Evolutionary conservation across 2,329 filamentous ascomycete species (phyloP).

Genomic region (Paraphoma sp.): DNA sequence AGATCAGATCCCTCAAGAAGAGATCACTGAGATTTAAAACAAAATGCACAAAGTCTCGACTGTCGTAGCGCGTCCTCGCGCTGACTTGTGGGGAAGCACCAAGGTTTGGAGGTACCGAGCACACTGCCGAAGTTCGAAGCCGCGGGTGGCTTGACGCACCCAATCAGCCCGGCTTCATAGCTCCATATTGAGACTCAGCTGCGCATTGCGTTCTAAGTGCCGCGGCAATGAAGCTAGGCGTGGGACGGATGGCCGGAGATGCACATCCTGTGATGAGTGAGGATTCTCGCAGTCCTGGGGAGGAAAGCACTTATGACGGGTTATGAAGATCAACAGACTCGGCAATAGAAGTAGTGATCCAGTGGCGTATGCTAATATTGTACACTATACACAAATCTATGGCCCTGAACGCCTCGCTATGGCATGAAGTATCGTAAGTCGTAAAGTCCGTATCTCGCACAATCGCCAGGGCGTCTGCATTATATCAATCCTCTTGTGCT

Average conservation of each 20-base stretch:
- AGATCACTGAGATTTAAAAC: background rate
- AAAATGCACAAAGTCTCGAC: background rate
- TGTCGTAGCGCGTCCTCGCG: background rate
- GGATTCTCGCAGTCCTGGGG: too few relatives aligned
- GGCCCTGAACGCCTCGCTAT: too few relatives aligned
- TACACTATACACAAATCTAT: too few relatives aligned
- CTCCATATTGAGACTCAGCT: background rate
- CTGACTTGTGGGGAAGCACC: background rate
- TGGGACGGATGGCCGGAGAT: background rate
- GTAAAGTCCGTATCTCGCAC: background rate
- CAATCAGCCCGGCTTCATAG: background rate
- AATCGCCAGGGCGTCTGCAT: too few relatives aligned
- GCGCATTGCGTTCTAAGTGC: background rate
- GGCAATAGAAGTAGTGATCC: too few relatives aligned
- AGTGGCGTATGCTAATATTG: too few relatives aligned
- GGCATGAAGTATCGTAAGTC: background rate
- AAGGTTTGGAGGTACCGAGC: background rate
- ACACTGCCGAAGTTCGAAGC: constrained; percentile 2
- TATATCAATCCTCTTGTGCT: constrained; percentile 22
- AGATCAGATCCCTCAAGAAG: background rate
- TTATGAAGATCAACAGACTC: too few relatives aligned
- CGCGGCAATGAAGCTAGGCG: background rate
- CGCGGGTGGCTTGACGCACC: background rate
- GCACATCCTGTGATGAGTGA: background rate
- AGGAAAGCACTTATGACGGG: too few relatives aligned